Percentiles rank a stretch among this genome's conserved stretches.
These are phyloP conservation scores for Candida namnaoensis DNA, from an alignment of 805 yeast species.

Conservation along the genomic window DNA sequence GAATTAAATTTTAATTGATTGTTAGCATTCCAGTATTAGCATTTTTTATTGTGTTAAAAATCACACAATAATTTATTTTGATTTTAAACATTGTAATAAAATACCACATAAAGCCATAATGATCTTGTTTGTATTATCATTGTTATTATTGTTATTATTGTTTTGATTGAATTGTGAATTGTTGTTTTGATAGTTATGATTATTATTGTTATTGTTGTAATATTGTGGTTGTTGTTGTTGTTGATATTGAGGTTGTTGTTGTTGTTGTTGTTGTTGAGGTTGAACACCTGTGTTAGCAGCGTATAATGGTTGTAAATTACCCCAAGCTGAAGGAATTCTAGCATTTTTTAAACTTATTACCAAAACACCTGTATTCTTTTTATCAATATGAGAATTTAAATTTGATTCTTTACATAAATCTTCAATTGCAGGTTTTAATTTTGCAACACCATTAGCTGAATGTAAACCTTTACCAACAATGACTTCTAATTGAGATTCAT, in stretches of 20 bases:
- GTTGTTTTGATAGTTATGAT: no score
- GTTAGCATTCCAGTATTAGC: no score
- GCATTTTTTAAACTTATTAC: slow-evolving; percentile 54
- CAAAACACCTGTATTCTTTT: slow-evolving; percentile 73
- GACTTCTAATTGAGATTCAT: slow-evolving; percentile 60
- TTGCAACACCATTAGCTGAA: slow-evolving; percentile 74
- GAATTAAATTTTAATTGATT: no score
- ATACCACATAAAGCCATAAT: not conserved
- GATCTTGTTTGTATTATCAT: slow-evolving; percentile 10
- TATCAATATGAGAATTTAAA: slow-evolving; percentile 53
- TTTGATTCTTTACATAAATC: slow-evolving; percentile 60
- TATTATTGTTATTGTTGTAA: slow-evolving; percentile 9
- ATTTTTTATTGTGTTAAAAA: no score
- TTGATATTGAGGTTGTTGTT: slow-evolving; percentile 21
- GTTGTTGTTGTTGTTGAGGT: slow-evolving; percentile 18
- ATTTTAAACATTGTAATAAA: not conserved
- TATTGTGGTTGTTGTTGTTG: slow-evolving; percentile 20
- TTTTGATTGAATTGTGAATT: no score
- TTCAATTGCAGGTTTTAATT: slow-evolving; percentile 84
- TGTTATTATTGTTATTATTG: slow-evolving; percentile 14
- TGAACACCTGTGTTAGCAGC: slow-evolving; percentile 7
- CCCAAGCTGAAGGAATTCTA: slow-evolving; percentile 32
- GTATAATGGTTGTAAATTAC: slow-evolving; percentile 8
- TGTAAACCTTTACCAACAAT: slow-evolving; percentile 94
- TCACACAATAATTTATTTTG: no score